Base-by-base conservation (phyloP, 768 basidiomycete genomes). In the Tylopilus felleus region DNA sequence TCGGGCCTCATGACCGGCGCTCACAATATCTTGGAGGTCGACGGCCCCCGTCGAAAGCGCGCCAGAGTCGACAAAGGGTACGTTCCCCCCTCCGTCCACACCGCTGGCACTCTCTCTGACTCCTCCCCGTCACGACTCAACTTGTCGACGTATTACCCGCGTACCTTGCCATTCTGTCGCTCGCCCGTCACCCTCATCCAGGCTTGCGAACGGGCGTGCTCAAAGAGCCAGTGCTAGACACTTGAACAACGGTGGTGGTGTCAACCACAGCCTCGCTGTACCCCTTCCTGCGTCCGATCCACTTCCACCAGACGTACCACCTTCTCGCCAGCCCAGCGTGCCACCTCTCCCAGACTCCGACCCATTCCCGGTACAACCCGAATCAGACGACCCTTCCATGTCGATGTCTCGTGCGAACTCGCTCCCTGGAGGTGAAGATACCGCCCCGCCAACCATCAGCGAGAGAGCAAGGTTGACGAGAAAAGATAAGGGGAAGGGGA, bases 1-100 rank as follows among this genome's bases (percentile, higher is more conserved):
- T 83, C 86, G 68, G 88, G 85, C 55, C 80, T 86, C 67, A 79
- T 84, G 75, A 79, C 83, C 60, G 81, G 81, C 56, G 80, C 85
- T 66, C 77, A 84, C 59, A 76, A 79, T 64, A 77, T 80, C 52
- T 57, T 65, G 58, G 82, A 83, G 62, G 66, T 80, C 60, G 85
- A 85, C 55, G 85, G 84, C 46, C 75, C 83, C 50, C 79, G 84
- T 70, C 74, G 84, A 68, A 89, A 92, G 75, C 83, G 88, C 61
- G 77, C 85, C 64, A 79, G 87, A 71, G 71, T 81, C 57, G 85
- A 87, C 71, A 86, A 86, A 78, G 78, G 80, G 90, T 88, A 71
- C 70, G 84, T 79, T 63, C 44, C 45, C 54, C 46, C 67, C 61
- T 65, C 60, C 51, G 49, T 62, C 61, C 50, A 52, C 56, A 49